These are phyloP conservation scores for Ceratobasidium sp. DNA, from an alignment of 1,284 basidiomycete genomes.

Conservation along the genomic window DNA sequence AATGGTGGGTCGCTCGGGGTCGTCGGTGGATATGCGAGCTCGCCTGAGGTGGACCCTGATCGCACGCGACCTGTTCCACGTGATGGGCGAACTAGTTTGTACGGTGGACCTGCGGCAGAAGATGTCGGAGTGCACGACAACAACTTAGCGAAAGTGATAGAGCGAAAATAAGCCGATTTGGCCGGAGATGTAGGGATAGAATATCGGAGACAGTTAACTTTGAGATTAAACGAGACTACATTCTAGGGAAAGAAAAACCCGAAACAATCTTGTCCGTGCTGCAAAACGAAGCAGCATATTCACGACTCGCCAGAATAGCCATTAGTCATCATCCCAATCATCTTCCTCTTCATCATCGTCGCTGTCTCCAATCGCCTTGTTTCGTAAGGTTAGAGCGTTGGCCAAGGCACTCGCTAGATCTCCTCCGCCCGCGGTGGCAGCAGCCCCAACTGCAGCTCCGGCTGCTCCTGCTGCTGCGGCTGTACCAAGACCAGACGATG, in stretches of 20 bases:
- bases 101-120: background rate
- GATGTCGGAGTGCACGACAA: background rate
- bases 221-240: background rate
- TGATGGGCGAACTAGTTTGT: background rate
- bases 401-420: constrained; percentile 77
- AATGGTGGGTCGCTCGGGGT: background rate
- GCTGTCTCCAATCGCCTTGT: constrained; percentile 90
- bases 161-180: background rate
- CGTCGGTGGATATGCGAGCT: constrained; percentile 10
- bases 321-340: constrained; percentile 75
- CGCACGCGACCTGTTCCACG: background rate
- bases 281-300: background rate
- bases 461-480: constrained; percentile 63
- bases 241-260: background rate
- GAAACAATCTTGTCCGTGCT: background rate
- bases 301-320: background rate
- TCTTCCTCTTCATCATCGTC: constrained; percentile 90
- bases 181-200: background rate
- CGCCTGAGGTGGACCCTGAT: constrained; percentile 10
- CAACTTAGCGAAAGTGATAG: background rate
- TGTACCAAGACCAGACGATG: constrained; percentile 42
- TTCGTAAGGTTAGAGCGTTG: constrained; percentile 78
- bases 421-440: constrained; percentile 61
- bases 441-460: constrained; percentile 60
- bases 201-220: background rate